phyloP scores from a whole-genome alignment of 140 eudicot genomes.

The Oenanthe javanica region DNA sequence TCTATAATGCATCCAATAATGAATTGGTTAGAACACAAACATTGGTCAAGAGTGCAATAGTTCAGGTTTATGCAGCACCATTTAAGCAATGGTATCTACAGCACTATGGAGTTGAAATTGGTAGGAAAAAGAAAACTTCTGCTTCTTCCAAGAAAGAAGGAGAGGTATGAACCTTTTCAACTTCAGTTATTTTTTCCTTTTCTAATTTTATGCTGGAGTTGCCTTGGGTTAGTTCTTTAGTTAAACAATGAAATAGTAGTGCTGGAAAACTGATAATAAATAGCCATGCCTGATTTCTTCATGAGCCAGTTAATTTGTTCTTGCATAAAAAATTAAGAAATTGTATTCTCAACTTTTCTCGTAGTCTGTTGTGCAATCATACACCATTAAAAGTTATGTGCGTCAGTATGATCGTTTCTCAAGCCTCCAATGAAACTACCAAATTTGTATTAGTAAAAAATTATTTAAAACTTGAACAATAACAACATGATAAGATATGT shows the following conservation, averaged over 20 bases:
- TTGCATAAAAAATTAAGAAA: background rate
- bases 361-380: background rate
- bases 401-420: background rate
- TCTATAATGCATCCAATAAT: slow-evolving; percentile 9
- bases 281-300: background rate
- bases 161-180: background rate
- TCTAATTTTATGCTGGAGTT: background rate
- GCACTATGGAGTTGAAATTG: slow-evolving; percentile 9
- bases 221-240: background rate
- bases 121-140: slow-evolving; percentile 6
- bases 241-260: background rate
- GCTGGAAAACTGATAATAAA: background rate
- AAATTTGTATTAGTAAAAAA: background rate
- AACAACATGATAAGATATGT: background rate
- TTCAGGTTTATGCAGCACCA: slow-evolving; percentile 11
- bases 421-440: background rate
- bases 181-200: background rate
- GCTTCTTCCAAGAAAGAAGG: slow-evolving; percentile 10
- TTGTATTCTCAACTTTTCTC: background rate
- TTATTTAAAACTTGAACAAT: no score
- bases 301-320: background rate
- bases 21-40: slow-evolving; percentile 9
- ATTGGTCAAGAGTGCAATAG: slow-evolving; percentile 9
- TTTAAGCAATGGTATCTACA: slow-evolving; percentile 12
- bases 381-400: background rate